Evolutionary conservation across 345 rosid genomes (phyloP).

Genomic region (Eucalyptus tenuipes): DNA sequence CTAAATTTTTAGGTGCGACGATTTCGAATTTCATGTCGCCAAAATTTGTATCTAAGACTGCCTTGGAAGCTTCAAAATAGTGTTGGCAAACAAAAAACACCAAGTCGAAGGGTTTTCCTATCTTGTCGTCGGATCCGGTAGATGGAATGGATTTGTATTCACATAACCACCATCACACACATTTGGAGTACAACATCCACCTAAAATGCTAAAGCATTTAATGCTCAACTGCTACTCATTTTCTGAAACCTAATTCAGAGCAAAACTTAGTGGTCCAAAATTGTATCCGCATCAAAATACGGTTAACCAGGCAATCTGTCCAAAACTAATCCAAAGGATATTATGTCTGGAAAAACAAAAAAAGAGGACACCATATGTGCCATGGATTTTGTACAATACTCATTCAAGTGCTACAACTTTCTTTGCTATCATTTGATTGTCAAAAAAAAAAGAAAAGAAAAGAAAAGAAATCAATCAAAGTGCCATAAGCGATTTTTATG

Average conservation of each 20-base stretch:
- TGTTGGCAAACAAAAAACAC: neutral
- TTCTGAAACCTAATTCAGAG: neutral
- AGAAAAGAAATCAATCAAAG: neutral
- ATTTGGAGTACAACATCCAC: neutral
- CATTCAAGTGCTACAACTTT: rapidly evolving
- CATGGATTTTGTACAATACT: neutral
- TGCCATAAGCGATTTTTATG: neutral
- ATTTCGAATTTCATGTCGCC: too few species aligned
- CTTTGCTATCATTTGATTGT: neutral
- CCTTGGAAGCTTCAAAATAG: neutral
- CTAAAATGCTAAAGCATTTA: neutral
- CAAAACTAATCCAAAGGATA: neutral
- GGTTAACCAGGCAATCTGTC: neutral
- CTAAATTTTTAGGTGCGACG: neutral
- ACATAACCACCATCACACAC: neutral
- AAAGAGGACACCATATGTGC: rapidly evolving
- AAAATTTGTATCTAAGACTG: neutral
- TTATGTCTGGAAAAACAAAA: neutral
- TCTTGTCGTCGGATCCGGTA: neutral
- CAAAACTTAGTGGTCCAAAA: neutral
- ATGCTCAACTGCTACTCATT: neutral
- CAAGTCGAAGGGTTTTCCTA: neutral
- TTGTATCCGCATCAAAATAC: neutral
- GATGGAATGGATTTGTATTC: neutral
- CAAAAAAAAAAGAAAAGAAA: too few species aligned